phyloP scores from a whole-genome alignment of 345 rosid genomes.

The Dovyalis caffra region DNA sequence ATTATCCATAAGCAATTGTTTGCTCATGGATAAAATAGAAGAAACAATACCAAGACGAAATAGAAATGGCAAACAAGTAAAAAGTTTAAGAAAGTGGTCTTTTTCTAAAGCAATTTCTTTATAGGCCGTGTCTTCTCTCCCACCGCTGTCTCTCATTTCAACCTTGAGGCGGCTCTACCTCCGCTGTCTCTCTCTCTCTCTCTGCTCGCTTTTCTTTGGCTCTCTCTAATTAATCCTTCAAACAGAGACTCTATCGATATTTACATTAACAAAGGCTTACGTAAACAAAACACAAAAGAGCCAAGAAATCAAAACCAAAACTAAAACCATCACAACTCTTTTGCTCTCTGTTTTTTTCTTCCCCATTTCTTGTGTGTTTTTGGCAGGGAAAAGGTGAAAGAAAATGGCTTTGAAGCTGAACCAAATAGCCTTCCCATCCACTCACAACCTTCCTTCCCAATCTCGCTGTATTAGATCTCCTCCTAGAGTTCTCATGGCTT shows the following conservation, averaged over 20 bases:
- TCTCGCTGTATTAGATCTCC: constrained; percentile 30
- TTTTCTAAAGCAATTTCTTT: neutral
- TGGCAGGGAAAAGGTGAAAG: neutral
- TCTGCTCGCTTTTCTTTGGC: neutral
- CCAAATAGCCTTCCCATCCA: constrained; percentile 28
- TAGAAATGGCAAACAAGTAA: constrained; percentile 1
- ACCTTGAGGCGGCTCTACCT: too few relatives aligned
- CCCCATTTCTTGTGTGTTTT: neutral
- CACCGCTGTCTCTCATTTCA: neutral
- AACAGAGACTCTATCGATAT: neutral
- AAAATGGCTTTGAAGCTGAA: constrained; percentile 47
- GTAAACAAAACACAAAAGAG: too few relatives aligned
- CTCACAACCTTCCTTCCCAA: constrained; percentile 26
- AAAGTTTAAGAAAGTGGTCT: neutral
- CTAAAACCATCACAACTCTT: neutral
- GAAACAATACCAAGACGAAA: neutral
- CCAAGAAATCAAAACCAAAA: neutral
- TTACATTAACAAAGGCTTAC: too few relatives aligned
- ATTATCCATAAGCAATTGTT: too few relatives aligned
- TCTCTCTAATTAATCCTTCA: neutral
- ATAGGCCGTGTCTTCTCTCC: neutral
- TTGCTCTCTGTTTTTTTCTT: neutral
- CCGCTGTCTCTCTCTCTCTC: neutral
- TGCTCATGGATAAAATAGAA: too few relatives aligned
- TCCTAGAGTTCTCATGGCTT: constrained; percentile 43